Percentiles rank a stretch among this genome's conserved stretches.
These are phyloP conservation scores for Hymenoscyphus repandus DNA, from an alignment of 2,329 filamentous ascomycete species.

Conservation along the genomic window DNA sequence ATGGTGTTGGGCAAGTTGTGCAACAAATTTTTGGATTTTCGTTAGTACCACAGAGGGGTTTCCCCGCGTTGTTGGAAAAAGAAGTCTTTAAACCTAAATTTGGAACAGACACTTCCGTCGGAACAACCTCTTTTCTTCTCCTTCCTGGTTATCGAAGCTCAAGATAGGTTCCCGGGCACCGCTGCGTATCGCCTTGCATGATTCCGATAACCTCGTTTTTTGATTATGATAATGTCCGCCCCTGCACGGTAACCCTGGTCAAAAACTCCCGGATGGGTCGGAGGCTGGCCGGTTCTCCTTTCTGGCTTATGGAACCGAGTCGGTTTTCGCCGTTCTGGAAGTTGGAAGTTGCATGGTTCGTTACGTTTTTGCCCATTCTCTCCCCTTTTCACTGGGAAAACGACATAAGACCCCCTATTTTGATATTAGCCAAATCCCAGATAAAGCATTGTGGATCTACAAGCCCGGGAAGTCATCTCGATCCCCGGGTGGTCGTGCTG, in stretches of 20 bases:
- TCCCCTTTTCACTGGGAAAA: neutral
- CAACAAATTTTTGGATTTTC: too few relatives aligned
- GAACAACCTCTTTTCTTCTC: too few relatives aligned
- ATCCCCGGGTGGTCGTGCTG: conserved; percentile 5
- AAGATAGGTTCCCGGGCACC: neutral
- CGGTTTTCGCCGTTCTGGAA: neutral
- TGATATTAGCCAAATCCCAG: neutral
- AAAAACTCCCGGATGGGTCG: neutral
- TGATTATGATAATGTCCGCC: neutral
- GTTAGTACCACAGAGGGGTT: too few relatives aligned
- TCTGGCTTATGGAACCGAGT: neutral
- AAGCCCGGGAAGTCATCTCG: conserved; percentile 6
- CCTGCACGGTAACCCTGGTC: neutral
- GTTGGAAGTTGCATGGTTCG: neutral
- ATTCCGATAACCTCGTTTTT: neutral
- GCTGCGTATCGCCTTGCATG: neutral
- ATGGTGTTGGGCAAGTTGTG: too few relatives aligned
- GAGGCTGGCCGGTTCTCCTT: neutral
- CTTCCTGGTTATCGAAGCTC: neutral
- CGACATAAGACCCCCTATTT: neutral
- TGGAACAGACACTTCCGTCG: too few relatives aligned
- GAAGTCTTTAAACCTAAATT: too few relatives aligned
- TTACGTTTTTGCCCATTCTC: neutral
- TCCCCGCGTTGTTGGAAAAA: too few relatives aligned
- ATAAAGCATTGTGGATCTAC: neutral